Conservation (phyloP, 805 yeast species). For the Nakazawaea pomicola region DNA sequence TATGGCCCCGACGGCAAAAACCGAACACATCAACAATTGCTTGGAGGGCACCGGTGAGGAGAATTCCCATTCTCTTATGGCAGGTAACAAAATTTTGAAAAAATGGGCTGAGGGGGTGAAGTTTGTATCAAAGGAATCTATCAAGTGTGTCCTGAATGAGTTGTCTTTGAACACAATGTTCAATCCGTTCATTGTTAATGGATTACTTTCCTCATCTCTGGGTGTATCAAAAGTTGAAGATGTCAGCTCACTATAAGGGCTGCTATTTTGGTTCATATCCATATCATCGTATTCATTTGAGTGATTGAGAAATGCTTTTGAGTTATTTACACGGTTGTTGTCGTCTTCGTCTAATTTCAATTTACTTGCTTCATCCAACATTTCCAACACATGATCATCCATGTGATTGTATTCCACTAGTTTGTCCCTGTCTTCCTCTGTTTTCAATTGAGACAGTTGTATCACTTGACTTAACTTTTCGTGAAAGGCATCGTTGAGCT, state of each 20-base stretch:
- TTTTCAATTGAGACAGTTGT: slow-evolving; percentile 24
- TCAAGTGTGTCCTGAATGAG: slow-evolving; percentile 6
- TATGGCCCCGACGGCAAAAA: slow-evolving; percentile 22
- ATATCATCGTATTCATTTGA: slow-evolving; percentile 6
- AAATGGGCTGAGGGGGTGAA: slow-evolving; percentile 15
- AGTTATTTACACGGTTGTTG: not conserved
- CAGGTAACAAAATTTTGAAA: slow-evolving; percentile 14
- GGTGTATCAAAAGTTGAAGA: slow-evolving; percentile 5
- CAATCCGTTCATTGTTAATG: slow-evolving; percentile 14
- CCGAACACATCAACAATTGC: slow-evolving; percentile 21
- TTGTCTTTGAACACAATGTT: slow-evolving; percentile 17
- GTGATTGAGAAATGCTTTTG: slow-evolving; percentile 3
- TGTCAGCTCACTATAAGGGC: slow-evolving; percentile 8
- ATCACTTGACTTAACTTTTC: slow-evolving; percentile 18
- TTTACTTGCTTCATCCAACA: slow-evolving; percentile 5
- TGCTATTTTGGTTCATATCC: not conserved
- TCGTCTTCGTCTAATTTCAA: slow-evolving; percentile 12
- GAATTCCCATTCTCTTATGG: slow-evolving; percentile 16
- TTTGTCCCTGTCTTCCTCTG: slow-evolving; percentile 19
- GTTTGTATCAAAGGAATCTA: slow-evolving; percentile 14
- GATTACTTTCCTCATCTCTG: slow-evolving; percentile 3
- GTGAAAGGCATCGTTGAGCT: slow-evolving; percentile 15
- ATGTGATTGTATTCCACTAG: too few relatives aligned
- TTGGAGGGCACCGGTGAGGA: slow-evolving; percentile 17
- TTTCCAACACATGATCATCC: slow-evolving; percentile 6